phyloP scores from a whole-genome alignment of 495 filamentous ascomycete species.

The Hyaloscypha finlandica region DNA sequence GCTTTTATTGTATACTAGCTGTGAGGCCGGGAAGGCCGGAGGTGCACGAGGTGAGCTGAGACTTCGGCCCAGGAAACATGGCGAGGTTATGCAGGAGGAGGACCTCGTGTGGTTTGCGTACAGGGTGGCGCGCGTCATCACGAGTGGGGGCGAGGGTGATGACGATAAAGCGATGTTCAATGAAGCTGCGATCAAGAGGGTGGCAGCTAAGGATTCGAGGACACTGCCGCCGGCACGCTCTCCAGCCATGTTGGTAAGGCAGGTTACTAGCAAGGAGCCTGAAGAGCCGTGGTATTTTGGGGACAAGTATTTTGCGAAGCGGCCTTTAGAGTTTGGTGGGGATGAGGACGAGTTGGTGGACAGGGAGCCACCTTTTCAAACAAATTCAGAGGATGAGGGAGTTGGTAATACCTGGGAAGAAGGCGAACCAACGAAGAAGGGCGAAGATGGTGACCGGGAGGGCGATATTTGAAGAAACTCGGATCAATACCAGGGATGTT shows the following conservation, averaged over 20 bases:
- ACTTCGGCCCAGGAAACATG: constrained; percentile 31
- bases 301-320: not conserved
- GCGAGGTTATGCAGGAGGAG: not conserved
- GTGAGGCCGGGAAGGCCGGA: constrained; percentile 45
- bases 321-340: not conserved
- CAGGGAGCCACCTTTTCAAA: not conserved
- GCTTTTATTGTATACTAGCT: constrained; percentile 44
- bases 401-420: too few species aligned
- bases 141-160: not conserved
- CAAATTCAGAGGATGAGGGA: too few species aligned
- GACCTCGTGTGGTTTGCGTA: constrained; percentile 8
- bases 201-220: not conserved
- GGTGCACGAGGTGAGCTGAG: constrained; percentile 44
- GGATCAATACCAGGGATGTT: not conserved
- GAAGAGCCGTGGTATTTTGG: not conserved
- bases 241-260: not conserved
- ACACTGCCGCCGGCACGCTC: not conserved
- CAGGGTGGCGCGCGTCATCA: not conserved
- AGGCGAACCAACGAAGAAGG: too few species aligned
- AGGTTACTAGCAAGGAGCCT: not conserved
- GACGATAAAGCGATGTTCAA: not conserved
- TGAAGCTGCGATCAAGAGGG: not conserved
- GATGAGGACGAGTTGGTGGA: not conserved
- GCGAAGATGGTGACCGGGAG: too few species aligned
- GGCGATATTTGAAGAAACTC: not conserved